These are phyloP conservation scores for Hypoxylon crocopeplum DNA, from an alignment of 495 filamentous ascomycete species.

Conservation along the genomic window DNA sequence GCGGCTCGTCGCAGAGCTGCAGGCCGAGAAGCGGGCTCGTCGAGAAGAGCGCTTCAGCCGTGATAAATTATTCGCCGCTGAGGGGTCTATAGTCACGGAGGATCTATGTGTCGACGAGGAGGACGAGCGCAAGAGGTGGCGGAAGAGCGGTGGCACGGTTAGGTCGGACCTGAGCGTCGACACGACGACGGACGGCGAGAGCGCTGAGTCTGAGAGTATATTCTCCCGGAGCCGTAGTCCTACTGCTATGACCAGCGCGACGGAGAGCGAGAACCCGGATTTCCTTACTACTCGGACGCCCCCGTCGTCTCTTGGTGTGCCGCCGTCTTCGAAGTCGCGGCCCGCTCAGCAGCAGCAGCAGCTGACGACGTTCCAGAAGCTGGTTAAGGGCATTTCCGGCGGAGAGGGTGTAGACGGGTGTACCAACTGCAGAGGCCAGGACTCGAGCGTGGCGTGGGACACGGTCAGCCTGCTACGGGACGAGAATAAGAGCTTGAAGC, in stretches of 20 bases:
- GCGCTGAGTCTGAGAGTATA: constrained; percentile 63
- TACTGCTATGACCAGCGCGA: constrained; percentile 48
- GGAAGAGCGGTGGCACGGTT: constrained; percentile 60
- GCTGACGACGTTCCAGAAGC: constrained; percentile 57
- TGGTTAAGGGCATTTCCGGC: constrained; percentile 55
- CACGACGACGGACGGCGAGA: constrained; percentile 62
- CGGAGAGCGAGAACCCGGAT: constrained; percentile 32
- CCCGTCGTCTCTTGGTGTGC: not conserved
- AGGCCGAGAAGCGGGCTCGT: constrained; percentile 62
- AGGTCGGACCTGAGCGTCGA: constrained; percentile 51
- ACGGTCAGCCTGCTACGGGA: constrained; percentile 72
- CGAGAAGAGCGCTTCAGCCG: constrained; percentile 56
- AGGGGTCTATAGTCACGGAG: constrained; percentile 45
- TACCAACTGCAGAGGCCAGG: constrained; percentile 65
- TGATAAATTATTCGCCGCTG: constrained; percentile 17
- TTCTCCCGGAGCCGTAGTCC: constrained; percentile 67
- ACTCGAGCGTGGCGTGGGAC: constrained; percentile 72
- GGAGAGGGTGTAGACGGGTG: constrained; percentile 52
- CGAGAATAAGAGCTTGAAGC: constrained; percentile 76
- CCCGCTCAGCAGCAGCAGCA: too few species aligned
- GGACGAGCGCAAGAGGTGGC: constrained; percentile 51
- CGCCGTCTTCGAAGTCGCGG: constrained; percentile 8
- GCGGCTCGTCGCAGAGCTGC: constrained; percentile 67
- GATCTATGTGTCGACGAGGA: constrained; percentile 62
- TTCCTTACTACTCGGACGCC: constrained; percentile 6